Base-by-base conservation (phyloP, 169 alveolate genomes). In the Plasmodium yoelii region DNA sequence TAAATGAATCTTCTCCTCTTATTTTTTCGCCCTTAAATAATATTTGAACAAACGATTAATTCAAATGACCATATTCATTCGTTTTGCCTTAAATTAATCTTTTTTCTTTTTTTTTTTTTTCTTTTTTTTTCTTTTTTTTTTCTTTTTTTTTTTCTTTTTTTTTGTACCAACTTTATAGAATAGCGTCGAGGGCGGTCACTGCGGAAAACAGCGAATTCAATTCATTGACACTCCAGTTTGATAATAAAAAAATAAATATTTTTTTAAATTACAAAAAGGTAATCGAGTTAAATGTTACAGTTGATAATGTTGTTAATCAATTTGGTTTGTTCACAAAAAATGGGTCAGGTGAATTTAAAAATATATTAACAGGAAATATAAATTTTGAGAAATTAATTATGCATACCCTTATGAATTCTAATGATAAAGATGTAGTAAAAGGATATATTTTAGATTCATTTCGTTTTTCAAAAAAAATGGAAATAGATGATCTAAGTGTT, bases 191-290 rank as follows among this genome's bases (percentile, higher is more conserved):
- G 24, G 46, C 64, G 8, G 90, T 82, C 1, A 84, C 55, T 6
- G 86, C 84, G 5, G 28, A 24, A 60, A 8, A 42, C 5, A 57
- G 22, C 0, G 56, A 42, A 19, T 82, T 68, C 69, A 82, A 67
- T 26, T 8, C 86, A 10, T 15, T 82, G 51, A 82, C 70, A 13
- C 56, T 72, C 28, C 73, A 82, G 47, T 82, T 82, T 44, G 44
- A 22, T 8, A 10, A 34, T 4, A 56, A 15, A 6, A 55, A 82
- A 82, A 82, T 82, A 51, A 57, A 56, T 60, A 49, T 82, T 42
- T 82, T 82, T 47, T 69, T 82, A 12, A 82, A 82, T 68, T 82
- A 82, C 63, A 69, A 82, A 55, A 68, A 67, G 39, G 63, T 82
- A 12, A 82, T 82, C 0, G 90, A 82, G 57, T 22, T 82, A 34